Conservation (phyloP, 116 monocot species). For the Cymodocea nodosa region DNA sequence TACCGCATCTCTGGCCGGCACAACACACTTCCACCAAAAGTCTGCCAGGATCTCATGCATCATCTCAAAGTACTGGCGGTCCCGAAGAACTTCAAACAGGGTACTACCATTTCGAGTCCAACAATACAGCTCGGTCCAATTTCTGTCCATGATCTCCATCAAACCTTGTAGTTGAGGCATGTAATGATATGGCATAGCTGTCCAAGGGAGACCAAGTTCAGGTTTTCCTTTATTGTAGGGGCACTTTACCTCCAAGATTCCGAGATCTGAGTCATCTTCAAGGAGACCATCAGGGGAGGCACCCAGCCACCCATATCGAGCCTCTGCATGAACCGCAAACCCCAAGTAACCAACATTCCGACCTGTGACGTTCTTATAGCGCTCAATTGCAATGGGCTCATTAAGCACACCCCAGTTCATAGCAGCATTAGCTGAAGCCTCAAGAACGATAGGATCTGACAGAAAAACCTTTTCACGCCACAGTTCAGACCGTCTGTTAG, state of each 20-base stretch:
- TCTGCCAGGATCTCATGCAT: constrained; percentile 51
- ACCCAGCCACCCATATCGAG: constrained; percentile 59
- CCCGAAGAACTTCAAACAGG: constrained; percentile 49
- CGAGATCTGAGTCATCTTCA: constrained; percentile 23
- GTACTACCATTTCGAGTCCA: constrained; percentile 86
- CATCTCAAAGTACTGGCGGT: constrained; percentile 60
- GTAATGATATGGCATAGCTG: constrained; percentile 72
- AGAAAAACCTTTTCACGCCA: constrained; percentile 83
- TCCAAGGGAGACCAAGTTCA: constrained; percentile 77
- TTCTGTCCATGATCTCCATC: constrained; percentile 94
- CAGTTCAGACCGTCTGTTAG: constrained; percentile 51
- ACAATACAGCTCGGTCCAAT: constrained; percentile 95
- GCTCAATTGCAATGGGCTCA: constrained; percentile 63
- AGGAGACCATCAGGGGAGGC: constrained; percentile 86
- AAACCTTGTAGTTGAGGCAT: constrained; percentile 95
- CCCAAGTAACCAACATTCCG: constrained; percentile 50
- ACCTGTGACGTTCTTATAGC: constrained; percentile 72
- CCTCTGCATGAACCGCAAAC: constrained; percentile 62
- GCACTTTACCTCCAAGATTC: constrained; percentile 93
- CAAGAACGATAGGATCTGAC: constrained; percentile 16
- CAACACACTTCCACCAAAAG: constrained; percentile 81
- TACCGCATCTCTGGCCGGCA: constrained; percentile 65
- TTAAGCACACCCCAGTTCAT: constrained; percentile 72
- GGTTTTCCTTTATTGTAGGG: constrained; percentile 89
- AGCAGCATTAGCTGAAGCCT: constrained; percentile 50